Evolutionary conservation across 2,329 filamentous ascomycete genomes (phyloP), one percentile per base, ranked within the genome.

Genomic region (Phialocephala subalpina): DNA sequence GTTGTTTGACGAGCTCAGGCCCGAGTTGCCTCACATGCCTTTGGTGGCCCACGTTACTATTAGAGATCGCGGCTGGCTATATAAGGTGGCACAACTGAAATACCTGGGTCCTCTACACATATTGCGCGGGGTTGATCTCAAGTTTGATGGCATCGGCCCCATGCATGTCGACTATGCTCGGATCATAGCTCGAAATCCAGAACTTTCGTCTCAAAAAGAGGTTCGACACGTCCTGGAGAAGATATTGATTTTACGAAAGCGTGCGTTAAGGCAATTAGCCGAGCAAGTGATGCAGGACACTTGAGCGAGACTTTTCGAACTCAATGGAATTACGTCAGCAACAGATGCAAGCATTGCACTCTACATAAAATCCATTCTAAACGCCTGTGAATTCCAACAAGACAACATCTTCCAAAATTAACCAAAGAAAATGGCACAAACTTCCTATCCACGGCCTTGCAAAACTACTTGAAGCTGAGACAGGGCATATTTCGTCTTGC

Each of bases 231-330:
- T 47, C 42, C 14, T 47, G 16, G 20, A 22, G 42, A 22, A 47
- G 20, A 47, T 47, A 22, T 18, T 22, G 42, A 47, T 18, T 18
- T 18, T 47, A 22, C 42, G 42, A 47, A 47, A 22, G 42, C 42
- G 42, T 18, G 42, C 42, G 20, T 47, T 18, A 22, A 47, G 16
- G 20, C 42, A 47, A 47, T 47, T 47, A 47, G 42, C 42, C 16
- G 42, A 47, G 20, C 16, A 47, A 22, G 42, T 47, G 42, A 5
- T 18, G 16, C 42, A 47, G 42, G 42, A 47, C 42, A 14, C 42
- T 47, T 47, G 42, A 47, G 42, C 42, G 14, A 47, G 42, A 22
- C 42, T 47, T 47, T 47, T 47, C 42, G 16, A 47, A 47, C 42
- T 47, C 42, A 22, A 47, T 47, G 20, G 42, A 22, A 18, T 47